Evolutionary conservation across 305 asterid genomes (phyloP).

Genomic region (Euphrasia arctica): DNA sequence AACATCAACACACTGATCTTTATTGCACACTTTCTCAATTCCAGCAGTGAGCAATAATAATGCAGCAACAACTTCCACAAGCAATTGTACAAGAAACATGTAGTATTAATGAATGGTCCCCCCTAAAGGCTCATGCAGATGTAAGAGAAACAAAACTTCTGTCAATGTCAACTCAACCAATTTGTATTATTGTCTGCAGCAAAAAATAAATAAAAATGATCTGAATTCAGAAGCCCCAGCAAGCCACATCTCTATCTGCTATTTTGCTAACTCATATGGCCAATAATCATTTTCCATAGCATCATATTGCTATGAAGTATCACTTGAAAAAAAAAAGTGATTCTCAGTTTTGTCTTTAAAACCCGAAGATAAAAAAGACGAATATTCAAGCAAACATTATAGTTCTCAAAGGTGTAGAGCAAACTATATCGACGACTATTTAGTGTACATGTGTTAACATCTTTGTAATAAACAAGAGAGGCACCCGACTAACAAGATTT

Average conservation of each 20-base stretch:
- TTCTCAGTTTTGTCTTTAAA: no score
- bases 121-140: slow-evolving; percentile 2
- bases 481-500: background rate
- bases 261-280: slow-evolving; percentile 35
- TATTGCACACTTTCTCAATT: background rate
- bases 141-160: slow-evolving; percentile 25
- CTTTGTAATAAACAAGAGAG: background rate
- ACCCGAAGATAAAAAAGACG: background rate
- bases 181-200: slow-evolving; percentile 31
- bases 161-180: slow-evolving; percentile 23
- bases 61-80: slow-evolving; percentile 17
- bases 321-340: no score
- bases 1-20: background rate
- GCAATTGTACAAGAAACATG: slow-evolving; percentile 18
- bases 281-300: slow-evolving; percentile 25
- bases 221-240: slow-evolving; percentile 13
- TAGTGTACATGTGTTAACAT: slow-evolving; percentile 1
- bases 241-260: slow-evolving; percentile 25
- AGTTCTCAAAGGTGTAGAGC: slow-evolving; percentile 1
- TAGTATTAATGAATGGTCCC: slow-evolving; percentile 33
- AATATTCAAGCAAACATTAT: background rate
- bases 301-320: slow-evolving; percentile 5
- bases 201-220: background rate
- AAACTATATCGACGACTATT: slow-evolving; percentile 1
- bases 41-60: slow-evolving; percentile 26